phyloP scores from a whole-genome alignment of 768 basidiomycete genomes.

The Boletellus ananiceps region DNA sequence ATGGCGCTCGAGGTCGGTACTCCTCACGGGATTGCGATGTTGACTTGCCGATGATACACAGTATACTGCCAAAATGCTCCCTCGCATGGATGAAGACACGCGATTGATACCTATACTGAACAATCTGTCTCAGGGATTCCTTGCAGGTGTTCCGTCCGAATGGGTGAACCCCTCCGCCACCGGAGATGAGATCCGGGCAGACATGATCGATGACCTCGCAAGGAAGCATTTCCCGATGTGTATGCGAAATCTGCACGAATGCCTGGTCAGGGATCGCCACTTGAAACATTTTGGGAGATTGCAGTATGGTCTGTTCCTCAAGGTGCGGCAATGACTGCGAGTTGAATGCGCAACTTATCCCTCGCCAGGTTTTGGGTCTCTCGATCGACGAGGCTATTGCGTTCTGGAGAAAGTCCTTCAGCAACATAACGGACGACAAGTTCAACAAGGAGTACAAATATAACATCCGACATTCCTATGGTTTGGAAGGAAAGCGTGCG shows the following conservation, averaged over 20 bases:
- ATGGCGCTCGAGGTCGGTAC: constrained; percentile 69
- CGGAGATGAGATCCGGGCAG: constrained; percentile 76
- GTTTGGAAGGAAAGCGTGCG: constrained; percentile 88
- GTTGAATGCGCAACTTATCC: background rate
- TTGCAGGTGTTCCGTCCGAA: constrained; percentile 84
- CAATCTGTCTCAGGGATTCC: constrained; percentile 91
- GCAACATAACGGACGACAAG: constrained; percentile 76
- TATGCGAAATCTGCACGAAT: constrained; percentile 88
- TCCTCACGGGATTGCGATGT: background rate
- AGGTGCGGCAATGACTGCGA: constrained; percentile 46
- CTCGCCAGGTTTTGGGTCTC: constrained; percentile 75
- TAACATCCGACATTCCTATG: constrained; percentile 94
- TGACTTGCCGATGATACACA: constrained; percentile 30
- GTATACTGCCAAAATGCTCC: constrained; percentile 82
- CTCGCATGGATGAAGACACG: constrained; percentile 91
- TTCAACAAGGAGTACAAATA: constrained; percentile 98
- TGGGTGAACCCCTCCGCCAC: constrained; percentile 56
- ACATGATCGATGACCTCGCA: constrained; percentile 89
- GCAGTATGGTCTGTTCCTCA: constrained; percentile 91
- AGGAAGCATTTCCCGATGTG: constrained; percentile 91
- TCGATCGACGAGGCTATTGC: constrained; percentile 89
- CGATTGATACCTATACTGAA: constrained; percentile 84
- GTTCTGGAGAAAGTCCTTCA: constrained; percentile 92
- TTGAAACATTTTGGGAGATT: constrained; percentile 90
- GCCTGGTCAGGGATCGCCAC: constrained; percentile 70